Evolutionary conservation across 2,329 filamentous ascomycete genomes (phyloP), one percentile per base, ranked within the genome.

Genomic region (Ploettnerulaceae sp.): DNA sequence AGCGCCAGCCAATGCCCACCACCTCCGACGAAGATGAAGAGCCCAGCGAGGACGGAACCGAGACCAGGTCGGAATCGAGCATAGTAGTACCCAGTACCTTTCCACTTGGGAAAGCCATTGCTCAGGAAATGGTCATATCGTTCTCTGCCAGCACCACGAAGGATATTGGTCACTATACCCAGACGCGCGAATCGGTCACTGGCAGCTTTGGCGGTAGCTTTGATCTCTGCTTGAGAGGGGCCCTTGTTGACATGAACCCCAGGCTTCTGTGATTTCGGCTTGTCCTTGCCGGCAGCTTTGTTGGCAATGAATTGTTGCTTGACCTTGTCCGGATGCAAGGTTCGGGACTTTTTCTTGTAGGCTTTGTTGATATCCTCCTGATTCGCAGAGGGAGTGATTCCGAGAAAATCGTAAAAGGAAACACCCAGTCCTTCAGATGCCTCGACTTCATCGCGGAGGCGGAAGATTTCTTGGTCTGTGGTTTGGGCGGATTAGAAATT

Each of bases 11-110:
- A 98, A 71, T 98, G 93, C 28, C 86, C 83, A 22, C 74, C 86
- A 53, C 93, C 93, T 47, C 90, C 91, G 41, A 86, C 79, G 42
- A 88, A 79, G 53, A 95, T 66, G 67, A 97, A 89, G 31, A 95
- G 70, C 37, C 91, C 90, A 20, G 84, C 51, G 41, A 97, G 68
- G 35, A 95, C 93, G 11, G 86, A 86, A 49, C 88, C 89, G 34
- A 97, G 73, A 7, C 93, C 93, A 1, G 93, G 93, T 15, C 93
- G 81, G 76, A 91, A 96, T 48, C 93, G 83, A 61, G 82, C 82
- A 73, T 98, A 98, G 76, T 97, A 98, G 77, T 98, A 98, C 53
- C 93, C 91, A 34, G 91, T 96, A 48, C 93, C 93, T 71, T 91
- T 90, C 93, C 93, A 98, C 46, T 80, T 81, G 24, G 93, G 93